phyloP scores from a whole-genome alignment of 2,329 filamentous ascomycete species.

The Paracorniculantispora psalliotae region DNA sequence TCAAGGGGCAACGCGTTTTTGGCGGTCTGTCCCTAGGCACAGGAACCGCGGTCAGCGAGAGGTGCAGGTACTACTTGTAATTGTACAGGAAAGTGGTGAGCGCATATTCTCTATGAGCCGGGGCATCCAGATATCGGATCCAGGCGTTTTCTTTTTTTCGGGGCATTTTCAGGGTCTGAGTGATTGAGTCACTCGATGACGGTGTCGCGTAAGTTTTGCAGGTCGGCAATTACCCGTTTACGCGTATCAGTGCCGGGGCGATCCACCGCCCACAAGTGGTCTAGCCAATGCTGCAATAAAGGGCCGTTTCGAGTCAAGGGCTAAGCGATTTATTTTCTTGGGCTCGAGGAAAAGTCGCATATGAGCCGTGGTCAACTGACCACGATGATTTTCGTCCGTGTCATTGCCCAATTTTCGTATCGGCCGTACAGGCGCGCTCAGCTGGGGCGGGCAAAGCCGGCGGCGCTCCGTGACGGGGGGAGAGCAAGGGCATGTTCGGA shows the following conservation, averaged over 20 bases:
- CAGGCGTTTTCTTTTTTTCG: not conserved
- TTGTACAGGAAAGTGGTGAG: not conserved
- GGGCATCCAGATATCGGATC: not conserved
- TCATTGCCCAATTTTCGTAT: not conserved
- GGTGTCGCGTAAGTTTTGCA: not conserved
- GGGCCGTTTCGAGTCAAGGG: not conserved
- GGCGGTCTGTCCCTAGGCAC: not conserved
- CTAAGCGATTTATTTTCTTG: slow-evolving; percentile 3
- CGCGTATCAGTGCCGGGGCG: not conserved
- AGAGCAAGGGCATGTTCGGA: too few relatives aligned
- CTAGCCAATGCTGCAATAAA: not conserved
- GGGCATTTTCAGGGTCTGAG: not conserved
- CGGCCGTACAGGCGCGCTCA: not conserved
- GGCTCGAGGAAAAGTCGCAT: not conserved
- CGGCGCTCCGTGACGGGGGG: not conserved
- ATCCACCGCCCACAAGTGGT: not conserved
- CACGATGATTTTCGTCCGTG: not conserved
- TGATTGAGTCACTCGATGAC: not conserved
- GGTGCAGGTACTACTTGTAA: not conserved
- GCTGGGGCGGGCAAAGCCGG: slow-evolving; percentile 5
- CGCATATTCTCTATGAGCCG: not conserved
- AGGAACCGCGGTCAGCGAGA: not conserved
- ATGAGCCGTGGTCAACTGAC: slow-evolving; percentile 1
- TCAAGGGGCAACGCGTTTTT: not conserved
- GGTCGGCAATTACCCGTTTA: not conserved